Evolutionary conservation across 208 protist species (phyloP), one percentile per base, ranked within the genome.

Genomic region (Crithidia bombi): DNA sequence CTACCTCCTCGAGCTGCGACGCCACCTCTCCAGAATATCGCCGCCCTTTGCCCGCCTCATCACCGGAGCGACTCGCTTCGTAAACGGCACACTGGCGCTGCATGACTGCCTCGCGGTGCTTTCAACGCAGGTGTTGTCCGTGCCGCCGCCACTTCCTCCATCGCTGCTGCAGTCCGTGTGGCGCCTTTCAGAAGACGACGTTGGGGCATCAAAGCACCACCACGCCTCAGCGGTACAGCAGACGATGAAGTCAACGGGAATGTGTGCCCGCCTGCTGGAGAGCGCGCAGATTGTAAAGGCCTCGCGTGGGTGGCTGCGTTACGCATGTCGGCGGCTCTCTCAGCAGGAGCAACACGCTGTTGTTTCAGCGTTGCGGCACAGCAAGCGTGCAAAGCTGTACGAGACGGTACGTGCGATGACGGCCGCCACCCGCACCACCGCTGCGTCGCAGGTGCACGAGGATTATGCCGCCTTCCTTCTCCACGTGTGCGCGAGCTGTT

Each of bases 271-370:
- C 28, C 21, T 76, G 59, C 11, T 65, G 55, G 21, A 32, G 30
- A n/a, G 52, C 32, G 25, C 46, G n/a, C 46, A 21, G 0, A 21
- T 76, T 7, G 21, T 70, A 32, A 65, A 66, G 47, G 71, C 55
- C 7, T 69, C 71, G 57, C 46, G 43, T 38, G 71, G 71, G 0
- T 76, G 71, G 71, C 63, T 76, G 30, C 71, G 71, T 15, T 76
- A 76, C 49, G 54, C 59, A 3, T 76, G 71, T 32, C 71, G 71
- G 17, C 71, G 71, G 11, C 21, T 76, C n/a, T 17, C 28, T n/a
- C 15, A 30, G 5, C 47, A 52, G 11, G 63, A 76, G 55, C 54
- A 44, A 33, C 62, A 41, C 11, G 32, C 25, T 36, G 19, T 68
- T 14, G 23, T 69, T 7, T 19, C 62, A 15, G 69, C 61, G 33